These are phyloP conservation scores for Haplographium delicatum DNA, from an alignment of 495 filamentous ascomycete genomes.

Conservation along the genomic window DNA sequence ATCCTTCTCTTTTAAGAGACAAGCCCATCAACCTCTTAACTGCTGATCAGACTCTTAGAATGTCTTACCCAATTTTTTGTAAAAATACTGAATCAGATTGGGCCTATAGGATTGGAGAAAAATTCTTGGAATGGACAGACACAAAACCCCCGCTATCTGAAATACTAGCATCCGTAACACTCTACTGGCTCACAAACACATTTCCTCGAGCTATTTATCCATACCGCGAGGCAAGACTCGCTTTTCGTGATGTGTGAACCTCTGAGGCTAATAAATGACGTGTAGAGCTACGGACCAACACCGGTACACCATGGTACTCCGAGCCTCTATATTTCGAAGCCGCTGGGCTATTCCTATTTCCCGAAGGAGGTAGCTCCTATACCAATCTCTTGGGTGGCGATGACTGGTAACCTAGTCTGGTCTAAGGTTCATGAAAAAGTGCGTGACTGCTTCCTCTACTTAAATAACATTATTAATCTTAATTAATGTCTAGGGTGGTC, in stretches of 20 bases:
- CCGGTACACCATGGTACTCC: not conserved
- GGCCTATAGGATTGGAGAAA: conserved; percentile 61
- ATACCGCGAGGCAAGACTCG: conserved; percentile 34
- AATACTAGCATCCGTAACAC: conserved; percentile 51
- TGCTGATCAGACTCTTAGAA: no score
- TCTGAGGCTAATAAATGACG: not conserved
- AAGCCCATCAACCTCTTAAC: no score
- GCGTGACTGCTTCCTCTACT: not conserved
- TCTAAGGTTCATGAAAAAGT: not conserved
- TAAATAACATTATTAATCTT: not conserved
- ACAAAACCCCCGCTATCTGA: conserved; percentile 42
- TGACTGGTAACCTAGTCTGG: not conserved
- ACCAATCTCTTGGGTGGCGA: conserved; percentile 46
- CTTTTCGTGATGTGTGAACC: not conserved
- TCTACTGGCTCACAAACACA: conserved; percentile 64
- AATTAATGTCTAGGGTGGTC: conserved; percentile 40
- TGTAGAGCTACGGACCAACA: not conserved
- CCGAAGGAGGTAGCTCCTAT: conserved; percentile 46
- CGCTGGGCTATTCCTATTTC: conserved; percentile 54
- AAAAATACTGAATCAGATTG: no score
- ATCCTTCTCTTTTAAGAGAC: not conserved
- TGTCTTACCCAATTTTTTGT: no score
- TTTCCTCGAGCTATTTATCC: conserved; percentile 54
- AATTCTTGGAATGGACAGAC: conserved; percentile 61
- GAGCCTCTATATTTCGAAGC: conserved; percentile 38